Evolutionary conservation across 495 filamentous ascomycete species (phyloP), one percentile per base, ranked within the genome.

Genomic region (Penicillium cataractarum): DNA sequence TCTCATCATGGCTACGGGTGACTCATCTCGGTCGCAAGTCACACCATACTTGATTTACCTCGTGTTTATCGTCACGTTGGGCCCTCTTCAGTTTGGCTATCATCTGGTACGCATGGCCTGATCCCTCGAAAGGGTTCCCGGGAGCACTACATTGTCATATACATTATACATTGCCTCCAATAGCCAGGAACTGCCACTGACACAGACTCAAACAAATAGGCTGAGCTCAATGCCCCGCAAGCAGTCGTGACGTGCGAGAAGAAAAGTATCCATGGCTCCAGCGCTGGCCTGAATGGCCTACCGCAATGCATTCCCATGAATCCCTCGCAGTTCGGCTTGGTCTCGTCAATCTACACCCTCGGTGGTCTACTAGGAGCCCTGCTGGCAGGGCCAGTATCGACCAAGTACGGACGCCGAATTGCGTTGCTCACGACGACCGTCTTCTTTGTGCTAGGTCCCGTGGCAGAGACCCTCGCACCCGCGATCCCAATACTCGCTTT

Each of bases 221-320:
- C 92, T 58, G 95, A 98, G 73, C 85, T 99, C 31, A 99, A 99
- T 73, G 91, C 95, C 31, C 95, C 95, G 12, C 88, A 97, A 82
- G 86, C 90, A 71, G 91, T 94, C 65, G 87, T 98, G 64, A 93
- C 89, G 55, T 96, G 91, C 80, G 85, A 87, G 48, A 86, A 82
- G 66, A 86, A 86, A 65, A 79, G 82, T 52, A 82, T 87, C 59
- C 80, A 80, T 55, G 65, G 80, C 5, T 59, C 74, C 19, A 42
- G 66, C 19, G 62, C 63, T 32, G 42, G 78, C 39, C 70, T 72
- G 21, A 51, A 66, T 40, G 58, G 63, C 29, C 78, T 90, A 19
- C 86, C 88, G 42, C 87, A 90, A 82, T 97, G 93, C 68, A 90
- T 97, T 37, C 87, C 87, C 24, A 96, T 96, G 92, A 87, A 78